Evolutionary conservation across 2,329 filamentous ascomycete species (phyloP), one percentile per base, ranked within the genome.

Genomic region (Monilinia aucupariae): DNA sequence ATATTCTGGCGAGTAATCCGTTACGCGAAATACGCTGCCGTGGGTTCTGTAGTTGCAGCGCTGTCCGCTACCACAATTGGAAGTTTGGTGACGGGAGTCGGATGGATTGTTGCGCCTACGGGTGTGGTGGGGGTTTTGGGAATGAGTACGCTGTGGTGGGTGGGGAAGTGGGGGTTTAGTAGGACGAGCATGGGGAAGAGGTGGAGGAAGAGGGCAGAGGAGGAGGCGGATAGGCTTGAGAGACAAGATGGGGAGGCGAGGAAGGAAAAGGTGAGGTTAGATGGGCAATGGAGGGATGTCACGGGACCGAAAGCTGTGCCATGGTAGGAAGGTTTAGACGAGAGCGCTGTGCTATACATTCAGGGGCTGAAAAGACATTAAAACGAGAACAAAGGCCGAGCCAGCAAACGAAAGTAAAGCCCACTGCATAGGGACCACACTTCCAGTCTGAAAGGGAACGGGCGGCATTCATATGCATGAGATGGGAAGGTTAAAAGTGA

Each of bases 1-100:
- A 53, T 74, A 17, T 74, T 74, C 67, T 74, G 72, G 72, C 71
- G 71, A 27, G 61, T 73, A 1, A 70, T 74, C 0, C 68, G 72
- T 25, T 74, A 73, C 61, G 72, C 72, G n/a, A 72, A 72, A 51
- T 74, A 72, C 51, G 71, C 71, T 4, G 53, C 69, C 2, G 68
- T 73, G 25, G 72, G 72, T 2, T 66, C 64, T 15, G 52, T 72
- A 3, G 66, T 73, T 5, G 71, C 72, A 1, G 72, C 72, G 0
- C 54, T 72, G 37, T 67, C 71, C 8, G 70, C 71, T 0, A 68
- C 68, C 20, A 71, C 71, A 3, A 69, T 73, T 62, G 72, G 71
- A 51, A 69, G 69, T 22, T 54, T 69, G 20, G 63, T 72, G 3
- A 68, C 66, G 47, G 71, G 71, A n/a, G 67, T 68, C 6, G 71